Conservation (phyloP, 495 filamentous ascomycete species). For the Hypoxylon subgilvum region DNA sequence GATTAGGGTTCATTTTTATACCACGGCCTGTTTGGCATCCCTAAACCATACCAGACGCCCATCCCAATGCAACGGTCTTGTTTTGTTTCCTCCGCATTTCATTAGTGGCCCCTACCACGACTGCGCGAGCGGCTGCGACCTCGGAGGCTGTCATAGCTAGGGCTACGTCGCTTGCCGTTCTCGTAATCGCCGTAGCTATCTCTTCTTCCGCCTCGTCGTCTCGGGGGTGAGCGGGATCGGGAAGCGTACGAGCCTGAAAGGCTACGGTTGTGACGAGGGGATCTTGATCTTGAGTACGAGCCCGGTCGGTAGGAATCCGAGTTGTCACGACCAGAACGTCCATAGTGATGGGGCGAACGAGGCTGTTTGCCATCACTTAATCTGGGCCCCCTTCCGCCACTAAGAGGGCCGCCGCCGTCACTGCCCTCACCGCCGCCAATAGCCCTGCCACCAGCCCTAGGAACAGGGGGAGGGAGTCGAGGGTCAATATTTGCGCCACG, state of each 20-base stretch:
- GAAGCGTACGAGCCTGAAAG: conserved; percentile 39
- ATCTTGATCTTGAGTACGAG: conserved; percentile 60
- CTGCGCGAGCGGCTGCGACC: conserved; percentile 39
- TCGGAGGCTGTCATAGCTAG: conserved; percentile 34
- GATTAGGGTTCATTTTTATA: too few species aligned
- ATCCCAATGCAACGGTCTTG: not conserved
- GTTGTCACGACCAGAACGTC: conserved; percentile 51
- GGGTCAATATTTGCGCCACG: conserved; percentile 58
- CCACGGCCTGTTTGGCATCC: not conserved
- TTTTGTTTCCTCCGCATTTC: not conserved
- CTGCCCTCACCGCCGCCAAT: too few species aligned
- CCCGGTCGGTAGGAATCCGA: conserved; percentile 61
- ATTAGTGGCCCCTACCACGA: conserved; percentile 36
- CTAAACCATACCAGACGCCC: conserved; percentile 2
- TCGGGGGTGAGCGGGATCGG: conserved; percentile 44
- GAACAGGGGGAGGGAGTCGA: conserved; percentile 49
- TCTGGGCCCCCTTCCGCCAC: conserved; percentile 37
- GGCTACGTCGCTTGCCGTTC: conserved; percentile 58
- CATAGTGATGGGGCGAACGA: conserved; percentile 48
- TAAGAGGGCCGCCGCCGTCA: conserved; percentile 37
- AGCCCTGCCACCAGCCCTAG: conserved; percentile 39
- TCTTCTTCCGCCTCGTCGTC: conserved; percentile 46
- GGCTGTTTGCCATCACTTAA: conserved; percentile 39
- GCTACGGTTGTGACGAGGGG: conserved; percentile 58
- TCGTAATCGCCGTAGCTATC: conserved; percentile 49